phyloP scores from a whole-genome alignment of 1,284 basidiomycete species.

The Cutaneotrichosporon cutaneum region DNA sequence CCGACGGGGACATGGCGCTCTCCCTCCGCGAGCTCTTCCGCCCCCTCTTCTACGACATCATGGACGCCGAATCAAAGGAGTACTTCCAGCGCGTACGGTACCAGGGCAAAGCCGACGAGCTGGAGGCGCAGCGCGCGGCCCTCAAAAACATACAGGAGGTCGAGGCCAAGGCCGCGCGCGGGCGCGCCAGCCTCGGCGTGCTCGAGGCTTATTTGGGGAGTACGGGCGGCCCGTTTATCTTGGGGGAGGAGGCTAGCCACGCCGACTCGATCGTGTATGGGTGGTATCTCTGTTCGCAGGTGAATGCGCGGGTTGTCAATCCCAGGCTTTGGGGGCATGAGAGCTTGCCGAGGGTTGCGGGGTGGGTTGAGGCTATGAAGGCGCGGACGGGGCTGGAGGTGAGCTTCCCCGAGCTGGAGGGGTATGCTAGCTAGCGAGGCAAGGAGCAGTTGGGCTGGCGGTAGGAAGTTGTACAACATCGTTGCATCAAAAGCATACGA shows the following conservation, averaged over 20 bases:
- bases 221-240: conserved; percentile 10
- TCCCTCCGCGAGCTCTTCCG: conserved; percentile 27
- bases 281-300: conserved; percentile 14
- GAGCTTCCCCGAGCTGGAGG: too few species aligned
- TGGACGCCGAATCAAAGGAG: conserved; percentile 16
- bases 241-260: conserved; percentile 15
- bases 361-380: not conserved
- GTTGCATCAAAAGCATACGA: too few species aligned
- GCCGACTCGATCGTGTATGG: conserved; percentile 20
- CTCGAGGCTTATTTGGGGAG: not conserved
- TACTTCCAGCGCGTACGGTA: conserved; percentile 32
- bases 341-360: conserved; percentile 3
- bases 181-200: not conserved
- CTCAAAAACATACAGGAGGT: not conserved
- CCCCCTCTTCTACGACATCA: conserved; percentile 13
- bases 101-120: conserved; percentile 17
- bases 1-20: conserved; percentile 23
- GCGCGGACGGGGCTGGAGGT: too few species aligned
- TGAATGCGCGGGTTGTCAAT: not conserved
- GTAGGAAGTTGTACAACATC: too few species aligned
- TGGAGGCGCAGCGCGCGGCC: not conserved
- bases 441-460: too few species aligned
- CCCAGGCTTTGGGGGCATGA: conserved; percentile 10
- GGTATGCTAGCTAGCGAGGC: too few species aligned
- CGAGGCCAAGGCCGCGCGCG: not conserved